These are phyloP conservation scores for Prunus persica DNA, from an alignment of 306 rosid species.

Conservation along the genomic window DNA sequence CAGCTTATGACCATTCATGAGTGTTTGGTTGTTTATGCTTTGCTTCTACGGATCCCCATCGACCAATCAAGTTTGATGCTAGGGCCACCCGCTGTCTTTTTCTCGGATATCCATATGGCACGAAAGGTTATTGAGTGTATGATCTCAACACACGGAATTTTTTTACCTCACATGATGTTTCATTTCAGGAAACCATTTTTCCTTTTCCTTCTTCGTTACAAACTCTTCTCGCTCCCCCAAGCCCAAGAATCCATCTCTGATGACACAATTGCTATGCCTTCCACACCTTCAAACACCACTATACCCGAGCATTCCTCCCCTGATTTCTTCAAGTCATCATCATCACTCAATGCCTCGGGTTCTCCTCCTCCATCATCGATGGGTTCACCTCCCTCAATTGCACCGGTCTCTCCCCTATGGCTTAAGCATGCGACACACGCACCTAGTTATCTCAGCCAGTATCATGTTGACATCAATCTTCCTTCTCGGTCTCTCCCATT, in stretches of 20 bases:
- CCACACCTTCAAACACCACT: not conserved
- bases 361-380: too few species aligned
- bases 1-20: not conserved
- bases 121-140: not conserved
- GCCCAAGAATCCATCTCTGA: not conserved
- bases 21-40: not conserved
- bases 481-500: not conserved
- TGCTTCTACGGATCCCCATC: not conserved
- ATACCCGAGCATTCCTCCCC: too few species aligned
- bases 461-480: not conserved
- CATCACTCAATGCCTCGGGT: too few species aligned
- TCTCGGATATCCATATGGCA: not conserved
- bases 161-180: not conserved
- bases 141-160: fast-evolving
- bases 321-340: too few species aligned
- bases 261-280: not conserved
- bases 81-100: fast-evolving
- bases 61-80: not conserved
- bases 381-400: too few species aligned
- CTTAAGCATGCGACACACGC: too few species aligned
- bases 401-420: too few species aligned
- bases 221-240: not conserved
- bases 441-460: not conserved
- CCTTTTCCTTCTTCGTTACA: not conserved
- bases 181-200: not conserved